Conservation (phyloP, 805 yeast genomes). For the Starmerella etchellsii region DNA sequence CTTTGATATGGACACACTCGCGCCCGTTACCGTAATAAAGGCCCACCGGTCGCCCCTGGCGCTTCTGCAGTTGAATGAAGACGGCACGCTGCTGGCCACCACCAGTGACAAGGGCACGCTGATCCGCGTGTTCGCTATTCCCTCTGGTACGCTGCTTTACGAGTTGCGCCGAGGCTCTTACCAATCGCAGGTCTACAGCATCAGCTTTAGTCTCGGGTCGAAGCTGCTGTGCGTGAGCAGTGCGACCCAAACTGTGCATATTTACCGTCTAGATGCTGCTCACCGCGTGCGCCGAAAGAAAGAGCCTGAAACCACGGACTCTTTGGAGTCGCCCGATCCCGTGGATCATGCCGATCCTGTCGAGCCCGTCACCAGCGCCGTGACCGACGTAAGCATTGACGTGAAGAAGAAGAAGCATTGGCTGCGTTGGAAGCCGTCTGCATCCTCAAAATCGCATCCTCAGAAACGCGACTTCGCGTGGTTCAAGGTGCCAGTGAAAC, state of each 20-base stretch:
- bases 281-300: not conserved
- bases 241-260: slow-evolving; percentile 84
- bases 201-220: slow-evolving; percentile 62
- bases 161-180: slow-evolving; percentile 82
- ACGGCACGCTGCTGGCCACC: slow-evolving; percentile 74
- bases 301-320: not conserved
- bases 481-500: slow-evolving; percentile 48
- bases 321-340: not conserved
- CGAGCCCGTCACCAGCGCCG: not conserved
- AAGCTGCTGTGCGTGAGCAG: slow-evolving; percentile 69
- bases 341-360: not conserved
- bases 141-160: slow-evolving; percentile 39
- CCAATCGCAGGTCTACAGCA: slow-evolving; percentile 63
- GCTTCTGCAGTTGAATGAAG: slow-evolving; percentile 51
- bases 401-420: slow-evolving; percentile 8
- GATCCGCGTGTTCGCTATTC: slow-evolving; percentile 63
- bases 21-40: slow-evolving; percentile 67
- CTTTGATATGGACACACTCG: slow-evolving; percentile 60
- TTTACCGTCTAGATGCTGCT: slow-evolving; percentile 35
- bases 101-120: slow-evolving; percentile 86
- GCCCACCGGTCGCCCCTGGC: slow-evolving; percentile 77
- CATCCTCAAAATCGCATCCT: slow-evolving; percentile 30
- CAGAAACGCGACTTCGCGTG: slow-evolving; percentile 77
- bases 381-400: not conserved
- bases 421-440: slow-evolving; percentile 6